Conservation (phyloP, 1,284 basidiomycete genomes). For the Fomes fomentarius region DNA sequence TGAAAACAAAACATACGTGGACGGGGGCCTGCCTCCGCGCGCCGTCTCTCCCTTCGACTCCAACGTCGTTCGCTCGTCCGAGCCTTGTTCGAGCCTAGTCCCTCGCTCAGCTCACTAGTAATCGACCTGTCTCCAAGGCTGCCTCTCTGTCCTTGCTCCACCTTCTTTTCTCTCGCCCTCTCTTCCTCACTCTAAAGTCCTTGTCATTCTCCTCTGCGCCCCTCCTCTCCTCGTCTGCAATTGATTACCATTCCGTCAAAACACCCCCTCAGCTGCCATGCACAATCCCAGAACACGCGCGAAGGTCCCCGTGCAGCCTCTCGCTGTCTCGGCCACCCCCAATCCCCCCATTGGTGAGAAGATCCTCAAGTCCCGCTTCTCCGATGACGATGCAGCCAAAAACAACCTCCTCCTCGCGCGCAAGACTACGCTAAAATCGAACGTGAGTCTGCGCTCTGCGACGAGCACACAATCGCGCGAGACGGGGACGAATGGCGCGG, state of each 20-base stretch:
- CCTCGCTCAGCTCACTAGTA: too few relatives aligned
- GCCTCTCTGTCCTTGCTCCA: constrained; percentile 24
- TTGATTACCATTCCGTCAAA: not conserved
- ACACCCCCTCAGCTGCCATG: constrained; percentile 11
- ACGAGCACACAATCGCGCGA: constrained; percentile 19
- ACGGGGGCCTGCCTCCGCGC: not conserved
- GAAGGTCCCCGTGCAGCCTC: constrained; percentile 31
- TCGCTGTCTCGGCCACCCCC: constrained; percentile 35
- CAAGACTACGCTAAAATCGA: constrained; percentile 28
- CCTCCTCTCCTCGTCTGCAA: not conserved
- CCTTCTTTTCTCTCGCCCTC: constrained; percentile 23
- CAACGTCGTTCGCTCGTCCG: constrained; percentile 4
- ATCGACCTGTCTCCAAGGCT: constrained; percentile 22
- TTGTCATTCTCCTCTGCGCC: not conserved
- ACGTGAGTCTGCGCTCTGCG: constrained; percentile 27
- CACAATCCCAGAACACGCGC: constrained; percentile 24
- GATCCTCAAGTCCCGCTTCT: constrained; percentile 30
- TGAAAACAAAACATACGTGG: constrained; percentile 13
- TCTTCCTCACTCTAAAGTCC: not conserved
- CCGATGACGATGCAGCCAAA: constrained; percentile 26
- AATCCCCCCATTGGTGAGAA: constrained; percentile 27
- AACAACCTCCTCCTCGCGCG: constrained; percentile 23
- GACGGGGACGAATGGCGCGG: not conserved
- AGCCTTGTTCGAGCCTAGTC: too few relatives aligned
- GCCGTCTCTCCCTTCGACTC: constrained; percentile 6